Base-by-base conservation (phyloP, 163 green algal species). In the Volvox carteri region DNA sequence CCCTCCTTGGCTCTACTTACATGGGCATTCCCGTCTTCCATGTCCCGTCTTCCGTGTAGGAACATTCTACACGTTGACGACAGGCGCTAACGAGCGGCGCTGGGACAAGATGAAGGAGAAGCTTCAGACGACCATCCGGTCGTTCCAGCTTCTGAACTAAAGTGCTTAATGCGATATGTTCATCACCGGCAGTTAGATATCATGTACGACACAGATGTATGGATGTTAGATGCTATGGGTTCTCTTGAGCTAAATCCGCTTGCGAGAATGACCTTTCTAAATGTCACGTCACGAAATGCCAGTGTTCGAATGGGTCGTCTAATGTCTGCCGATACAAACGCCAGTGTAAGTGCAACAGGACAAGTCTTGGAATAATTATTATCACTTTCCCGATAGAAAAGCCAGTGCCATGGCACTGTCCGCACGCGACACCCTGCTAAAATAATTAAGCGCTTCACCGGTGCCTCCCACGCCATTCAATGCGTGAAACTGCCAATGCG, bases 21-120 rank as follows among this genome's bases (percentile, higher is more conserved):
- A n/a, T n/a, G n/a, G n/a, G n/a, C n/a, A n/a, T n/a, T n/a, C n/a
- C n/a, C 54, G 54, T 65, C 54, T 23, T 65, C 33, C 6, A 76
- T 28, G 33, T 46, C 48, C 35, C 67, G 18, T 70, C 9, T 37
- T 44, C 42, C 28, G 44, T 74, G 62, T 94, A 98, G 97, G 97
- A 83, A 99, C 97, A 52, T 98, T 99, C 81, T 99, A 99, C 94
- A 98, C 96, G 14, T 88, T 99, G 58, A 96, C 95, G 18, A 99
- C 97, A 1, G 98, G 98, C 6, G 90, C 96, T 39, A 99, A 98
- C 86, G 97, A 99, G 92, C 92, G 91, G 86, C 93, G 98, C 44
- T 99, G 98, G 98, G 84, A 90, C 73, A 99, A 98, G 93, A 97
- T 99, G 92, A 94, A 98, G 94, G 93, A 97, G 35, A 96, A 96